Base-by-base conservation (phyloP, 805 yeast species). In the Ogataea pignaliae region DNA sequence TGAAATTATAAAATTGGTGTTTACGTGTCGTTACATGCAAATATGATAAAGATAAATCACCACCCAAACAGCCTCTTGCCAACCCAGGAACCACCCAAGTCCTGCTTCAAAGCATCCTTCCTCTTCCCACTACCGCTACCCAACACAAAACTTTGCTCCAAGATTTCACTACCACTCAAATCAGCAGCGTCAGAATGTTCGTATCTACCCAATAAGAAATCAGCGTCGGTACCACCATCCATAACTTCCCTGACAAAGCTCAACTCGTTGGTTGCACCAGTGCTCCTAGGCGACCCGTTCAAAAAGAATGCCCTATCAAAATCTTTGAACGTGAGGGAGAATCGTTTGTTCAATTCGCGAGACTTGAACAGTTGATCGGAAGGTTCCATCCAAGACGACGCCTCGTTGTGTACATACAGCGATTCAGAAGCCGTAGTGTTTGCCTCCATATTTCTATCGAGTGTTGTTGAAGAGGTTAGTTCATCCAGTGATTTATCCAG, bases 301-400 rank as follows among this genome's bases (percentile, higher is more conserved):
- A 34, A 17, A 34, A 3, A 17, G 34, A 26, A 26, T 12, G 33
- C 12, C 10, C 16, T 34, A 42, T 58, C 60, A 40, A 56, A 53
- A 31, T 55, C 50, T 45, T 56, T 59, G 42, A 59, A 59, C 7
- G 58, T 53, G 21, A 59, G 37, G 2, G 60, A 56, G 40, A 46
- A 57, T 32, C 60, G 17, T 40, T 56, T 53, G 29, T 44, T 53
- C n/a, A 57, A 35, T 12, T 47, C 41, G 15, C 41, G 39, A 3
- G 51, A 41, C 12, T 36, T 17, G 26, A 21, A 10, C 5, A 34
- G 11, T 2, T 12, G 33, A 26, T 60, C 66, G 41, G 59, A 52
- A 3, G 79, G 73, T 42, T 75, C 80, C 79, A 76, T 75, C 81
- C 81, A 76, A 43, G 69, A 71, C 15, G 72, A 65, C 34, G 71